Conservation (phyloP, 179 eudicot species). For the Sideroxylon spinosum region DNA sequence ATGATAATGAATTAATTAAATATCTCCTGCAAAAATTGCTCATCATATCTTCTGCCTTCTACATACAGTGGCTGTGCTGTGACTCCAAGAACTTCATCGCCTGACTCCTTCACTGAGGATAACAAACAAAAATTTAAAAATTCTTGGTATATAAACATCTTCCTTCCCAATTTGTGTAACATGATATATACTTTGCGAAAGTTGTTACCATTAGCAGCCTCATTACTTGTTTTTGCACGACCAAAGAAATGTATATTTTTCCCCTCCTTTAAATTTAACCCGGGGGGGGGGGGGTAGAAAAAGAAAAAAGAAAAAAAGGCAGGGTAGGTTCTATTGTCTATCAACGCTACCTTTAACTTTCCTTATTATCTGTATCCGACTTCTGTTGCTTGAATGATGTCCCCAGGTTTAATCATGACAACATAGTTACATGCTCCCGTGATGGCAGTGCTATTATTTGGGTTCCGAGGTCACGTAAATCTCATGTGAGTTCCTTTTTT, state of each 20-base stretch:
- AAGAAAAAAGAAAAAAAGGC: neutral
- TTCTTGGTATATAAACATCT: slow-evolving; percentile 55
- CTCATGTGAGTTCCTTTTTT: slow-evolving; percentile 55
- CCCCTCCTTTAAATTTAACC: no score
- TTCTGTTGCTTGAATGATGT: slow-evolving; percentile 8
- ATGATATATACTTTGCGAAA: neutral
- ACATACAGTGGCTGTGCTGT: slow-evolving; percentile 85
- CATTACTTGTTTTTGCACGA: neutral
- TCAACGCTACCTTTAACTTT: neutral
- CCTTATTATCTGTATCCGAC: slow-evolving; percentile 1
- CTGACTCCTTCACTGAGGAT: slow-evolving; percentile 59
- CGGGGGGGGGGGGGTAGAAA: no score
- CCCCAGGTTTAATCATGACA: slow-evolving; percentile 84
- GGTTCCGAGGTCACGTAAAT: slow-evolving; percentile 89
- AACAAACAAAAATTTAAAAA: slow-evolving; percentile 64
- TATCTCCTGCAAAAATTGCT: slow-evolving; percentile 1
- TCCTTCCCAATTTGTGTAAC: neutral
- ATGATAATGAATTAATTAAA: neutral
- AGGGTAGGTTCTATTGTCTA: neutral
- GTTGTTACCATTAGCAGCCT: neutral
- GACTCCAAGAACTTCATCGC: slow-evolving; percentile 57
- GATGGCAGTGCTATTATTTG: slow-evolving; percentile 99
- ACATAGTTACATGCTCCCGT: slow-evolving; percentile 96
- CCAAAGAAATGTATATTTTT: neutral
- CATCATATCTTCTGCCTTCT: slow-evolving; percentile 16